Conservation (phyloP, 2,329 filamentous ascomycete species). For the Arthrinium phaeospermum region DNA sequence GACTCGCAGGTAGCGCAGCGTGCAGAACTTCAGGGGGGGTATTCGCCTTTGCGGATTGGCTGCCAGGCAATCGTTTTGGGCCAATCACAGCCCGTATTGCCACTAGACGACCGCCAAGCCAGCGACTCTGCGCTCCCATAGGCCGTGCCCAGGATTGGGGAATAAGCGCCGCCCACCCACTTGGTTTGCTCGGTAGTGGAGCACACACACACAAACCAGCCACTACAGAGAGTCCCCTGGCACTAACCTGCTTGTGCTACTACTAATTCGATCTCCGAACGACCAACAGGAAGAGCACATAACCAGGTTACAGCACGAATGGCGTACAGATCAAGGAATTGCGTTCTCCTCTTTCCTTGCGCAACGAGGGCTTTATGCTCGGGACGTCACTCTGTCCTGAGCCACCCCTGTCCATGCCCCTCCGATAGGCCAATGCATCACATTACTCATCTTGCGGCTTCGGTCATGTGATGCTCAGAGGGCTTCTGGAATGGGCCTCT, state of each 20-base stretch:
- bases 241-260: not conserved
- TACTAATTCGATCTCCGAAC: not conserved
- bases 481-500: slow-evolving; percentile 18
- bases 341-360: not conserved
- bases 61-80: not conserved
- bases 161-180: slow-evolving; percentile 14
- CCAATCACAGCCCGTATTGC: slow-evolving; percentile 3
- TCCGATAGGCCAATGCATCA: slow-evolving; percentile 18
- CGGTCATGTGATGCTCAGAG: slow-evolving; percentile 7
- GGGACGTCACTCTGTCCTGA: not conserved
- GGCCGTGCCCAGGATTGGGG: slow-evolving; percentile 2
- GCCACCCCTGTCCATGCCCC: not conserved
- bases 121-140: not conserved
- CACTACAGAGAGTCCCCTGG: not conserved
- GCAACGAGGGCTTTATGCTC: not conserved
- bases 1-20: slow-evolving; percentile 4
- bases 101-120: slow-evolving; percentile 12
- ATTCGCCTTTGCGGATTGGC: slow-evolving; percentile 14
- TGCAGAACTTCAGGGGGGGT: not conserved
- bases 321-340: not conserved
- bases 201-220: not conserved
- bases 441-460: slow-evolving; percentile 16
- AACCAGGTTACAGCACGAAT: slow-evolving; percentile 4
- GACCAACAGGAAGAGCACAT: not conserved
- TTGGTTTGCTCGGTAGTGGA: not conserved